Conservation (phyloP, 192 early-diverging fungal genomes). For the Mortierella alpina region DNA sequence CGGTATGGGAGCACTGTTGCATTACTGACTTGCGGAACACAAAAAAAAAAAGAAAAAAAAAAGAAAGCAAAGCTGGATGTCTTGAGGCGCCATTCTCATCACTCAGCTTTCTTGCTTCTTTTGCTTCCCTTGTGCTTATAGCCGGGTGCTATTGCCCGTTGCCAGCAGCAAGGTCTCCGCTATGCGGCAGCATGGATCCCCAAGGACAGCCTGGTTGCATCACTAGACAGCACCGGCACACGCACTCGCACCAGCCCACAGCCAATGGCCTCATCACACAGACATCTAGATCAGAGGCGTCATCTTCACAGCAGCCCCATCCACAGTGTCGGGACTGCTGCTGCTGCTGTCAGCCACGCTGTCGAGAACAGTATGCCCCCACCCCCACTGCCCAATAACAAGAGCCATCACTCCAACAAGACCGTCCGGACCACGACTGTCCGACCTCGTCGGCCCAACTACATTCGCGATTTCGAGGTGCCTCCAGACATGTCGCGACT, state of each 20-base stretch:
- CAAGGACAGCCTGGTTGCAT: slow-evolving; percentile 11
- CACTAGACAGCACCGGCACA: not conserved
- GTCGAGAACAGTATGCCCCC: not conserved
- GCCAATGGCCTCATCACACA: not conserved
- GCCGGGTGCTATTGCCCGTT: slow-evolving; percentile 28
- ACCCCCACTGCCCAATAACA: slow-evolving; percentile 6
- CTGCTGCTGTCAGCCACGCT: not conserved
- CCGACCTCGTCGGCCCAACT: slow-evolving; percentile 44
- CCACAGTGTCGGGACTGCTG: not conserved
- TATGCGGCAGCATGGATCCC: slow-evolving; percentile 28
- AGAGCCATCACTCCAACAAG: not conserved
- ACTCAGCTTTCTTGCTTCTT: not conserved
- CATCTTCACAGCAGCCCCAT: not conserved
- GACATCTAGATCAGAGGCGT: slow-evolving; percentile 2
- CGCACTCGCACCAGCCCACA: not conserved
- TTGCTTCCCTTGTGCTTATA: not conserved
- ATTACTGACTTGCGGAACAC: not conserved
- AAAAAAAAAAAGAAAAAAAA: no score
- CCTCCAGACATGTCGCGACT: slow-evolving; percentile 51
- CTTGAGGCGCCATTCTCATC: not conserved
- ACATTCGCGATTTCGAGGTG: slow-evolving; percentile 48
- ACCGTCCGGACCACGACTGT: not conserved
- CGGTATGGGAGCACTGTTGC: not conserved
- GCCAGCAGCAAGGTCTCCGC: slow-evolving; percentile 32
- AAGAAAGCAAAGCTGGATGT: not conserved